Evolutionary conservation across 805 yeast species (phyloP).

Genomic region (Barnettozyma californica): DNA sequence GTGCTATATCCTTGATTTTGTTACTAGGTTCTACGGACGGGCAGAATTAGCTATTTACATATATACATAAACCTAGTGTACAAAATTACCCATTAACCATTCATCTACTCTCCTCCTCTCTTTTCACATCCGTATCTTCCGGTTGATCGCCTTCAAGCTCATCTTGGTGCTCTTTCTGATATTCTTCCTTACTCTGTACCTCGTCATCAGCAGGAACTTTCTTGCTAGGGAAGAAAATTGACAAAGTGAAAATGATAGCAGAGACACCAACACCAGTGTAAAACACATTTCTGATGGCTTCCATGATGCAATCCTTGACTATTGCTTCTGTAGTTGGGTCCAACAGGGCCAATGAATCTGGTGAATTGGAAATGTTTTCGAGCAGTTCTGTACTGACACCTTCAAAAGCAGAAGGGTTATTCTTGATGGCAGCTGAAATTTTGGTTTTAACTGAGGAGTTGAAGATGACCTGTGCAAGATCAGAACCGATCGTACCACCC

Average conservation of each 20-base stretch:
- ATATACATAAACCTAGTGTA: background rate
- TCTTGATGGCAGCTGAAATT: background rate
- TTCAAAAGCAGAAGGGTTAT: background rate
- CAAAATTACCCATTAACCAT: background rate
- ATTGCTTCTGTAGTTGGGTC: background rate
- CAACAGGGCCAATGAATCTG: background rate
- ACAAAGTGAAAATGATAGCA: conserved; percentile 25
- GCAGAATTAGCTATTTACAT: no score
- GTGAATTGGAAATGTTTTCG: background rate
- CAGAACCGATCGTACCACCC: conserved; percentile 41
- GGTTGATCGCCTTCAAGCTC: background rate
- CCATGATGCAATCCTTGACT: conserved; percentile 23
- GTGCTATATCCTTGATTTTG: no score
- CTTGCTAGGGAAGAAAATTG: conserved; percentile 35
- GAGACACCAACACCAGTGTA: conserved; percentile 36
- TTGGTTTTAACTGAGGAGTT: conserved; percentile 23
- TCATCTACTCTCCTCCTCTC: background rate
- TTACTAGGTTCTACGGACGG: no score
- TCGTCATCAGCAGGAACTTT: conserved; percentile 31
- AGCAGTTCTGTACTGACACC: background rate
- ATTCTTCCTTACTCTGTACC: conserved; percentile 1
- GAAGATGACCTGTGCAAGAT: conserved; percentile 38
- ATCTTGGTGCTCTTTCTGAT: conserved; percentile 1
- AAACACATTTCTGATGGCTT: conserved; percentile 33
- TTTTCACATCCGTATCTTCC: background rate